Base-by-base conservation (phyloP, 1,284 basidiomycete genomes). In the Porodaedalea pini region DNA sequence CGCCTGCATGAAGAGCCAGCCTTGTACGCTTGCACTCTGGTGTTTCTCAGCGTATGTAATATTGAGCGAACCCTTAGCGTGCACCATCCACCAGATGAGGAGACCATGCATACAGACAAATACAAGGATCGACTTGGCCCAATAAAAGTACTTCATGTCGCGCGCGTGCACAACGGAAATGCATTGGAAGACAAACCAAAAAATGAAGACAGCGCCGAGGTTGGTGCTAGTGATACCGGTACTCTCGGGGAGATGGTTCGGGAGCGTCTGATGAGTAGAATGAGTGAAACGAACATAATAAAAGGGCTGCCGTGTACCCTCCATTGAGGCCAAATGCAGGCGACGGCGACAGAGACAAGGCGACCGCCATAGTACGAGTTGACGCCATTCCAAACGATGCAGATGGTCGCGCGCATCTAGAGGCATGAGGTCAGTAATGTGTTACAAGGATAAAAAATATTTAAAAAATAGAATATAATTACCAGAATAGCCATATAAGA, bases 301-400 rank as follows among this genome's bases (percentile, higher is more conserved):
- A n/a, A n/a, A n/a, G n/a, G n/a, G n/a, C n/a, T n/a, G n/a, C n/a
- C 50, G 23, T 67, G 47, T 49, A 62, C 56, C 4, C 57, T 61
- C 64, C 65, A 67, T 25, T 60, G 52, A 41, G 67, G 56, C 64
- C 65, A 61, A 49, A 68, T 61, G 23, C 59, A 58, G 58, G 62
- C 54, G 51, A 65, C 4, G 54, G 56, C 47, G 53, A 64, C 34
- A 51, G 63, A 52, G 40, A 62, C 55, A 51, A 64, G 54, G 52
- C 61, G 62, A 57, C 62, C 66, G 49, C 52, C 63, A 59, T 67
- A 67, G 54, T 63, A 67, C 3, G 63, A 63, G 47, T 67, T 66
- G 7, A 63, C 62, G 10, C 65, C 67, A 39, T 66, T 66, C 67
- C 67, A 66, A 49, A 65, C 64, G 41, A 70, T 61, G 36, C 36